Conservation (phyloP, 2,329 filamentous ascomycete species). For the Colletotrichum tabaci region DNA sequence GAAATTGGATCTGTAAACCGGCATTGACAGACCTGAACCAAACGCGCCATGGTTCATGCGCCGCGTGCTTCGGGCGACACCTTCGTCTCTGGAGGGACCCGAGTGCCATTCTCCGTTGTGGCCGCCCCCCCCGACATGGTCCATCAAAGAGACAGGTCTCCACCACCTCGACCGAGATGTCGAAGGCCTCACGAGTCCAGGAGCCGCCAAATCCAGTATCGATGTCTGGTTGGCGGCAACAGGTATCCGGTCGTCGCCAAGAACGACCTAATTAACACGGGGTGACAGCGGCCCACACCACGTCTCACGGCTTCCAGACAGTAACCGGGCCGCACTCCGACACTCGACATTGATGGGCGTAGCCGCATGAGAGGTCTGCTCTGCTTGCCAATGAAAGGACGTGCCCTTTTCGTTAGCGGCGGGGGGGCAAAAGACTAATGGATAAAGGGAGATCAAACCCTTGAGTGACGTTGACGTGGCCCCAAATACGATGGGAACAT, state of each 20-base stretch:
- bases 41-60: neutral
- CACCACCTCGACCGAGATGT: no score
- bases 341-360: neutral
- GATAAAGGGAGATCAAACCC: conserved; percentile 28
- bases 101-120: neutral
- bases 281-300: conserved; percentile 9
- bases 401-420: neutral
- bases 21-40: conserved; percentile 24
- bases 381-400: neutral
- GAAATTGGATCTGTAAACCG: neutral
- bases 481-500: conserved; percentile 7
- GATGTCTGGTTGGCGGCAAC: neutral
- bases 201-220: neutral
- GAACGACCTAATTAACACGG: conserved; percentile 24
- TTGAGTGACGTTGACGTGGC: conserved; percentile 20
- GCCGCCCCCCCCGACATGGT: neutral
- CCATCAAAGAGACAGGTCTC: neutral
- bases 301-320: conserved; percentile 3
- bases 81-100: neutral
- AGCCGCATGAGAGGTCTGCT: no score
- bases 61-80: neutral
- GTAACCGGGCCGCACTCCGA: conserved; percentile 19
- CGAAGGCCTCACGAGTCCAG: neutral
- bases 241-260: conserved; percentile 25
- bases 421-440: neutral